A percentile compares a stretch with the other conserved stretches of the same genome.
phyloP scores from a whole-genome alignment of 108 stramenopile species.

The Aurantiochytrium sp. region DNA sequence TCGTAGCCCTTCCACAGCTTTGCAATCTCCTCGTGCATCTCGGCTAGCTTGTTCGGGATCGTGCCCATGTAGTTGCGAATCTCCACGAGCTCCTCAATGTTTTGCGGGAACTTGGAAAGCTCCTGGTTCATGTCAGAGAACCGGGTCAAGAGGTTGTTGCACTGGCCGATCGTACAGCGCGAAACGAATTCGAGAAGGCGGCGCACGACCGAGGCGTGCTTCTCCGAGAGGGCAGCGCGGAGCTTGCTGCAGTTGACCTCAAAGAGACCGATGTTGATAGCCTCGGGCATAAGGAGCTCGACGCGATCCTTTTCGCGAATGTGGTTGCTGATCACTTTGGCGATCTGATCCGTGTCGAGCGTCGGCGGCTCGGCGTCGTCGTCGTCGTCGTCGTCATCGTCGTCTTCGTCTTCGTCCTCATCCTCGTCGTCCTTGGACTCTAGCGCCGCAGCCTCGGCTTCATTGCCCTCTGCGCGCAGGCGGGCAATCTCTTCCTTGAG shows the following conservation, averaged over 20 bases:
- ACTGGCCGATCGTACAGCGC: conserved; percentile 31
- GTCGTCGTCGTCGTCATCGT: conserved; percentile 23
- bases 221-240: conserved; percentile 37
- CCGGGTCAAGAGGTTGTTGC: conserved; percentile 26
- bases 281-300: background rate
- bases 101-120: conserved; percentile 44
- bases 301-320: background rate
- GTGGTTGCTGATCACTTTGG: background rate
- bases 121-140: conserved; percentile 42
- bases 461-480: background rate
- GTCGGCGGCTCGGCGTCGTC: conserved; percentile 1
- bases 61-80: conserved; percentile 38
- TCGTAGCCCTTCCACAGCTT: conserved; percentile 52
- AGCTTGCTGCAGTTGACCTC: conserved; percentile 38
- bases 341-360: background rate
- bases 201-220: conserved; percentile 47
- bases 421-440: background rate
- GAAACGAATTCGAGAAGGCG: conserved; percentile 43
- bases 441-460: background rate
- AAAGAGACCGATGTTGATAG: conserved; percentile 52
- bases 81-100: conserved; percentile 58
- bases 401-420: background rate
- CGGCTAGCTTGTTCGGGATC: conserved; percentile 37
- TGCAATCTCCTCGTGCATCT: conserved; percentile 45
- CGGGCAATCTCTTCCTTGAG: background rate